Evolutionary conservation across 192 early-diverging fungal genomes (phyloP), one percentile per base, ranked within the genome.

Genomic region (Linnemannia hyalina): DNA sequence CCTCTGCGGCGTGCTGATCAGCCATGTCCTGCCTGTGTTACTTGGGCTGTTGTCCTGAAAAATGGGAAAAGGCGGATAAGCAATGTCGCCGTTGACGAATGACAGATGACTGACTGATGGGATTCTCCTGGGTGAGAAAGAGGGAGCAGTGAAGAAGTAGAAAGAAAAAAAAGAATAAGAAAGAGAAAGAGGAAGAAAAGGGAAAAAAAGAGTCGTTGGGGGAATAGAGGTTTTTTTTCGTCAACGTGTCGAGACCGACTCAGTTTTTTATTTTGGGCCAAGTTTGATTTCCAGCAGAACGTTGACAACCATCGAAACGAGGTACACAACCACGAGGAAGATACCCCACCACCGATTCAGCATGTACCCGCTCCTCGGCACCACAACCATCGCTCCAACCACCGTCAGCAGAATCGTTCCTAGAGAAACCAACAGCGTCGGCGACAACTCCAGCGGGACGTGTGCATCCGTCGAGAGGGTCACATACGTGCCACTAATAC

Each of bases 371-470:
- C 90, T 91, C 44, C 88, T 71, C 0, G 95, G 95, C 3, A 96
- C 91, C 35, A 91, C 82, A 11, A 95, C 55, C 23, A 95, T 81
- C 26, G 91, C 90, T 0, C 93, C 82, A 47, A 92, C 40, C 63
- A 95, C 80, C 57, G 92, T 88, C 49, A 94, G 69, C 42, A 95
- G 82, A 8, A 95, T 83, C 10, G 94, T 93, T 4, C 88, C 88
- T 22, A 94, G 82, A 32, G 95, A 95, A 23, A 96, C 92, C 71
- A 95, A 74, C 18, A 96, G 89, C 6, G 95, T 93, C n/a, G 93
- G 90, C 1, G 93, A 94, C 18, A 95, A 80, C 15, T 92, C 80
- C 26, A 96, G 90, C 4, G 85, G 77, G 78, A 93, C 93, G 5
- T 90, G 77, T 35, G 88, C 81, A 18, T 82, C 80, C 10, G 87